Percentiles rank a stretch among this genome's conserved stretches.
Conservation (phyloP, 768 basidiomycete species). For the Russula earlei region DNA sequence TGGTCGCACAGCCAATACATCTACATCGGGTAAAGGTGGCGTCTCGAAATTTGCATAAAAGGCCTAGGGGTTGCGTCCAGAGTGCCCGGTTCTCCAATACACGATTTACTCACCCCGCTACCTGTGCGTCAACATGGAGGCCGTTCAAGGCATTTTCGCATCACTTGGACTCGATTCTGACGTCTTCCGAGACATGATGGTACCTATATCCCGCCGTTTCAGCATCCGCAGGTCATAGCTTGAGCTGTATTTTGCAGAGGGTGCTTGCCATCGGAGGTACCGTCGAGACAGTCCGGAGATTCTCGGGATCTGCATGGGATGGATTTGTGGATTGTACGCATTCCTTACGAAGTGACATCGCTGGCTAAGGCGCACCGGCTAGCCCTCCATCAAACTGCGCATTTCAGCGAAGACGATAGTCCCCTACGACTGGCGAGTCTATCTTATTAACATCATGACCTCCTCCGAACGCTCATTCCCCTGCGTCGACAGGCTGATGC, state of each 20-base stretch:
- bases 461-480: not conserved
- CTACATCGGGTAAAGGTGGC: no score
- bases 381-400: slow-evolving; percentile 86
- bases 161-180: slow-evolving; percentile 55
- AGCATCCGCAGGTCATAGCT: not conserved
- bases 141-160: slow-evolving; percentile 60
- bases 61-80: no score
- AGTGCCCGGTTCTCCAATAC: no score
- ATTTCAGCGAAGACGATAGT: slow-evolving; percentile 81
- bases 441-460: not conserved
- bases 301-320: slow-evolving; percentile 81
- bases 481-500: slow-evolving; percentile 55
- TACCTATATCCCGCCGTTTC: no score
- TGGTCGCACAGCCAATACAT: no score
- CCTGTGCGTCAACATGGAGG: slow-evolving; percentile 41
- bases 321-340: slow-evolving; percentile 77
- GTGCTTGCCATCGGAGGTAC: slow-evolving; percentile 85
- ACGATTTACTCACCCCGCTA: slow-evolving; percentile 5
- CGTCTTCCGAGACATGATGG: slow-evolving; percentile 43
- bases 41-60: slow-evolving; percentile 14
- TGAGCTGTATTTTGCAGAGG: slow-evolving; percentile 43
- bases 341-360: not conserved
- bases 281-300: slow-evolving; percentile 74
- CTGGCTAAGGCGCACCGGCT: slow-evolving; percentile 14
- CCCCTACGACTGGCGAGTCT: slow-evolving; percentile 70